Conservation (phyloP, 345 rosid genomes). For the rapeseed (Brassica napus) region Da-Ae NC_063439.1:19412001-19412500, state of each 20-base stretch:
- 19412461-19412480: constrained; percentile 86
- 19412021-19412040: background rate
- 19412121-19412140: constrained; percentile 23
- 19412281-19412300: background rate
- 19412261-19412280: constrained; percentile 4
- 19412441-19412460: constrained; percentile 71
- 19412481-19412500: constrained; percentile 54
- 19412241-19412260: background rate
- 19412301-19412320: constrained; percentile 7
- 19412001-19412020: background rate
- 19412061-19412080: constrained; percentile 19
- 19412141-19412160: constrained; percentile 24
- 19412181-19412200: constrained; percentile 12
- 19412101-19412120: constrained; percentile 26
- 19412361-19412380: constrained; percentile 32
- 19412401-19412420: constrained; percentile 10
- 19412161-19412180: constrained; percentile 36
- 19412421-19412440: constrained; percentile 27
- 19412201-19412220: constrained; percentile 23
- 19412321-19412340: background rate
- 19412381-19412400: background rate
- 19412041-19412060: background rate
- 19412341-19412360: constrained; percentile 10
- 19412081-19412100: constrained; percentile 21
- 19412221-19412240: constrained; percentile 23